Percentiles rank a stretch among this genome's conserved stretches.
These are phyloP conservation scores for Rutstroemia sp. DNA, from an alignment of 2,329 filamentous ascomycete genomes.

Conservation along the genomic window DNA sequence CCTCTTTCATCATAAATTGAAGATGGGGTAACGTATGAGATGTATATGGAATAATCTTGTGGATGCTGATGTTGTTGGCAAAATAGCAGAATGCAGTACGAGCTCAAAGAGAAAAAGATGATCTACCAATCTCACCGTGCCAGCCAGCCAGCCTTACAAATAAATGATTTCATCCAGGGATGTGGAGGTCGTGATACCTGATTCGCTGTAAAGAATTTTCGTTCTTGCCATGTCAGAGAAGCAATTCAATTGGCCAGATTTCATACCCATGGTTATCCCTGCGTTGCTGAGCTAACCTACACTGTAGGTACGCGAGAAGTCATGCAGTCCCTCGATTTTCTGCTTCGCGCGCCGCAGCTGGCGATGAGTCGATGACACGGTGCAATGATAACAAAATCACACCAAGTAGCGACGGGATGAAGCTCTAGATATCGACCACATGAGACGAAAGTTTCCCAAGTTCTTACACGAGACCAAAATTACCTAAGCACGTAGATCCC, in stretches of 20 bases:
- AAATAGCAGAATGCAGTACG: neutral
- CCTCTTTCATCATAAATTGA: constrained; percentile 4
- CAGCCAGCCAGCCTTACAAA: constrained; percentile 1
- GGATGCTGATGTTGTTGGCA: neutral
- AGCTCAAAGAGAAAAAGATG: neutral
- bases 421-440: neutral
- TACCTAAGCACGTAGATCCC: too few relatives aligned
- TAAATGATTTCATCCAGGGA: constrained; percentile 5
- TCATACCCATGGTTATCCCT: neutral
- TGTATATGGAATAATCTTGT: neutral
- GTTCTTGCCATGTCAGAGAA: constrained; percentile 9
- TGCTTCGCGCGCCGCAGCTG: too few relatives aligned
- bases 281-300: neutral
- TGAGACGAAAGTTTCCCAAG: neutral
- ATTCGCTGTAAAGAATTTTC: constrained; percentile 2
- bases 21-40: neutral
- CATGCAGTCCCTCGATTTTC: too few relatives aligned
- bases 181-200: neutral
- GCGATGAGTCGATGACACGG: neutral
- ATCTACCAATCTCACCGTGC: constrained; percentile 7
- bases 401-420: neutral
- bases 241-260: neutral
- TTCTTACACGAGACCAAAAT: too few relatives aligned
- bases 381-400: neutral
- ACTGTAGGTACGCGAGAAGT: too few relatives aligned